A percentile compares a stretch with the other conserved stretches of the same genome.
Evolutionary conservation across 176 grass and related monocot species (phyloP).

Genomic region (Ensete glaucum): DNA sequence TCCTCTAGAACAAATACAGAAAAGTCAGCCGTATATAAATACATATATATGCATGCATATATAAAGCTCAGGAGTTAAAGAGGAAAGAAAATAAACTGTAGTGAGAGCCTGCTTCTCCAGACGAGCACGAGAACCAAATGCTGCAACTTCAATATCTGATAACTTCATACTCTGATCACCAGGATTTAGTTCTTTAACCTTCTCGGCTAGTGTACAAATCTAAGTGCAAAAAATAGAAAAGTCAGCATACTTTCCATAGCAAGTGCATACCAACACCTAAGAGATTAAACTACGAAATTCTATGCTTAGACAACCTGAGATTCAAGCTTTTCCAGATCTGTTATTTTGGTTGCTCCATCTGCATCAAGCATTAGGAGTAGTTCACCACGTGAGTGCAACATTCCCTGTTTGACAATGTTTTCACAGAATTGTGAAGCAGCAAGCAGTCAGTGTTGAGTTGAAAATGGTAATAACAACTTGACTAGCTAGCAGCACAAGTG

Average conservation of each 20-base stretch:
- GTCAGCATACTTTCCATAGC: background rate
- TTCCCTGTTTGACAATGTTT: conserved; percentile 64
- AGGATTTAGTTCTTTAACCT: conserved; percentile 28
- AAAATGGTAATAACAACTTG: conserved; percentile 5
- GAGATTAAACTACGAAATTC: background rate
- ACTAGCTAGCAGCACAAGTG: background rate
- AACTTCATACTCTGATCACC: conserved; percentile 33
- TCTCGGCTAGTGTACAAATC: conserved; percentile 45
- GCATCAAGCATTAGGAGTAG: conserved; percentile 93
- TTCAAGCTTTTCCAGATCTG: conserved; percentile 92
- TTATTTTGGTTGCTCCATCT: conserved; percentile 87
- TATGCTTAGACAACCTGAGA: conserved; percentile 47
- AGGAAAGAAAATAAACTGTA: conserved; percentile 37
- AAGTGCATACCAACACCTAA: background rate
- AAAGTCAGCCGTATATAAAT: conserved; percentile 6
- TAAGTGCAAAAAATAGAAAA: conserved; percentile 14
- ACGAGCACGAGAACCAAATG: conserved; percentile 90
- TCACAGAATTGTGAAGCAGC: conserved; percentile 37
- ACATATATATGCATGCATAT: too few species aligned
- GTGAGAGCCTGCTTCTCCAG: conserved; percentile 94
- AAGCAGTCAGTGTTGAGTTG: conserved; percentile 15
- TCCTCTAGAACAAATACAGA: conserved; percentile 46
- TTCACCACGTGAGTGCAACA: conserved; percentile 85
- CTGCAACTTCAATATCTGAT: conserved; percentile 64
- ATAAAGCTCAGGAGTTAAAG: background rate